Evolutionary conservation across 2,329 filamentous ascomycete species (phyloP).

Genomic region (Trichoderma semiorbis): DNA sequence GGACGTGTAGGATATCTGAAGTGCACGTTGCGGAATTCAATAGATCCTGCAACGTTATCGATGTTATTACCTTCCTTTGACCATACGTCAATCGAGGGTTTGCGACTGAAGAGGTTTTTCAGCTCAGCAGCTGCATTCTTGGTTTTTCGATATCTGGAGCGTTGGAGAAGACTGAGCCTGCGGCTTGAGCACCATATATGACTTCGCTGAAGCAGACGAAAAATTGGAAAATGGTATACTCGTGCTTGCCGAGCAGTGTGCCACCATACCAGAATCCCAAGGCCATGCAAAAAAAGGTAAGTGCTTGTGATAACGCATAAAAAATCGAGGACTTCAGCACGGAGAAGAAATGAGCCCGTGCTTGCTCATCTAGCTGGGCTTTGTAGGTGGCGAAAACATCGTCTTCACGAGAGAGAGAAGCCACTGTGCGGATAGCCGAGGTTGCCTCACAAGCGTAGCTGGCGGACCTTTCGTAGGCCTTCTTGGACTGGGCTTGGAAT

Average conservation of each 20-base stretch:
- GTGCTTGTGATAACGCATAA: background rate
- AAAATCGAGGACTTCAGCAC: background rate
- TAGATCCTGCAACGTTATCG: background rate
- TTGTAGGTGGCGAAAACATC: constrained; percentile 43
- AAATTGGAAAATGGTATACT: background rate
- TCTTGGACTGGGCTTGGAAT: background rate
- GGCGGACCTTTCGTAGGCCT: background rate
- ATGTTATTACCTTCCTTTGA: background rate
- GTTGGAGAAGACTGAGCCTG: background rate
- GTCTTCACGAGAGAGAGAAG: constrained; percentile 57
- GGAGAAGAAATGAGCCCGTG: background rate
- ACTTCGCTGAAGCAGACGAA: background rate
- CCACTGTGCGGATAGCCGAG: constrained; percentile 47
- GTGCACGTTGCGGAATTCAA: constrained; percentile 53
- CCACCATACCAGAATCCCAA: background rate
- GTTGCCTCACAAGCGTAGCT: background rate
- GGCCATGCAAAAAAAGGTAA: background rate
- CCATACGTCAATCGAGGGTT: background rate
- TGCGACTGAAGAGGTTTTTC: background rate
- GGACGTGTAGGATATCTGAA: constrained; percentile 64
- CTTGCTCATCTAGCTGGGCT: background rate
- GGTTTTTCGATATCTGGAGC: background rate
- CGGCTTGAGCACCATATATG: background rate
- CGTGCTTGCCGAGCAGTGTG: background rate
- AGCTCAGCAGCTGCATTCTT: background rate